These are phyloP conservation scores for Trichoderma koningii DNA, from an alignment of 2,329 filamentous ascomycete species.

Conservation along the genomic window DNA sequence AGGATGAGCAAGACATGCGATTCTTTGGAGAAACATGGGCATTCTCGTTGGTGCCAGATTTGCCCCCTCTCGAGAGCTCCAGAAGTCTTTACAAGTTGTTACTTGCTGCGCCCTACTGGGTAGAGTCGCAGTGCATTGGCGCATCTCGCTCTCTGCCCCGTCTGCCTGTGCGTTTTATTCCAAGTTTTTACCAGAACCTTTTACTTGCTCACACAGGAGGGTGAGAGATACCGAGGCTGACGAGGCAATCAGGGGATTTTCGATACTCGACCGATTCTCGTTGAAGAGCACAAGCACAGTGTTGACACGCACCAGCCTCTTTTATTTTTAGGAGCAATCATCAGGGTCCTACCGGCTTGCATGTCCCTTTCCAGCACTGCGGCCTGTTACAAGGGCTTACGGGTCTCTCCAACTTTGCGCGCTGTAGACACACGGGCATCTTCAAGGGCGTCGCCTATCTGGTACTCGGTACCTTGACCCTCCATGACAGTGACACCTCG, in stretches of 20 bases:
- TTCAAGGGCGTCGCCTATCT: background rate
- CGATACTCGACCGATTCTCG: too few relatives aligned
- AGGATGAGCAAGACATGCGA: conserved; percentile 33
- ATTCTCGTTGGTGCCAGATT: conserved; percentile 30
- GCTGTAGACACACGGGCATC: too few relatives aligned
- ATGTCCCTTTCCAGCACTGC: background rate
- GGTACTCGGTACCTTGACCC: background rate
- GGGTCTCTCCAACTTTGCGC: background rate
- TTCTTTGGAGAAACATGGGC: conserved; percentile 34
- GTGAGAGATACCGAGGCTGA: background rate
- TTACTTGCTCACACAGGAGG: background rate
- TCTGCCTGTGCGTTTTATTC: background rate
- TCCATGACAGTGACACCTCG: background rate
- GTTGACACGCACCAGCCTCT: background rate
- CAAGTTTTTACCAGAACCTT: background rate
- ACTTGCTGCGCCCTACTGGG: conserved; percentile 15
- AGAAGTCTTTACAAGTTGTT: too few relatives aligned
- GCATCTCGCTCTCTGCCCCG: background rate
- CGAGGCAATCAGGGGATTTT: background rate
- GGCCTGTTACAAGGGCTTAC: background rate
- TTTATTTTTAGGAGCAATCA: conserved; percentile 1
- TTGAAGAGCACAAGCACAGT: too few relatives aligned
- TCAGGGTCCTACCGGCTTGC: conserved; percentile 1
- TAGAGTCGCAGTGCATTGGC: conserved; percentile 7
- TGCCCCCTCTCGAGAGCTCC: conserved; percentile 24